Percentiles rank a stretch among this genome's conserved stretches.
Conservation (phyloP, 2,329 filamentous ascomycete species). For the Ophiostoma triangulosporum region DNA sequence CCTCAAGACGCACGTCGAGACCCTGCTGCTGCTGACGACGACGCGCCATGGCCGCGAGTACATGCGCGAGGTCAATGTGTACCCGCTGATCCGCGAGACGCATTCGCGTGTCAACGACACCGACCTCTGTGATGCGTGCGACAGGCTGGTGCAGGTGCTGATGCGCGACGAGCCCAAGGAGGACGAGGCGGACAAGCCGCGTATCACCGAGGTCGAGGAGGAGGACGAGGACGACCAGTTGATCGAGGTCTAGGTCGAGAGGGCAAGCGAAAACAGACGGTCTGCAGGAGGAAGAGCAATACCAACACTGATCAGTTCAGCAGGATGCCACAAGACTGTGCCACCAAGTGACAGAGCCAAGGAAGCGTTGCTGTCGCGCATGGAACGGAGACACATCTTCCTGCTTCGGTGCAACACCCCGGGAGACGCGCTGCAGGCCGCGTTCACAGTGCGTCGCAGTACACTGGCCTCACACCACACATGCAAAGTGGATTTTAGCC, state of each 20-base stretch:
- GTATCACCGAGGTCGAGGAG: constrained; percentile 29
- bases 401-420: no score
- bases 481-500: background rate
- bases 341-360: no score
- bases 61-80: constrained; percentile 67
- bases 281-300: background rate
- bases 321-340: no score
- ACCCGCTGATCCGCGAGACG: constrained; percentile 77
- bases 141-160: constrained; percentile 77
- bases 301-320: no score
- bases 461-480: background rate
- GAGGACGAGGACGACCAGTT: constrained; percentile 41
- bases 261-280: no score
- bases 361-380: no score
- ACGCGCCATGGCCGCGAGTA: constrained; percentile 61
- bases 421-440: no score
- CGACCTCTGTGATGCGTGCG: constrained; percentile 68
- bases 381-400: no score
- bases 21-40: constrained; percentile 68
- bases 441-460: no score
- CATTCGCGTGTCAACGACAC: constrained; percentile 69
- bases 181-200: constrained; percentile 26
- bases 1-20: constrained; percentile 79
- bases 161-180: constrained; percentile 53
- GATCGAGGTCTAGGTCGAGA: constrained; percentile 29